phyloP scores from a whole-genome alignment of 108 stramenopile species.

The Nannochloropsis gaditana region DNA sequence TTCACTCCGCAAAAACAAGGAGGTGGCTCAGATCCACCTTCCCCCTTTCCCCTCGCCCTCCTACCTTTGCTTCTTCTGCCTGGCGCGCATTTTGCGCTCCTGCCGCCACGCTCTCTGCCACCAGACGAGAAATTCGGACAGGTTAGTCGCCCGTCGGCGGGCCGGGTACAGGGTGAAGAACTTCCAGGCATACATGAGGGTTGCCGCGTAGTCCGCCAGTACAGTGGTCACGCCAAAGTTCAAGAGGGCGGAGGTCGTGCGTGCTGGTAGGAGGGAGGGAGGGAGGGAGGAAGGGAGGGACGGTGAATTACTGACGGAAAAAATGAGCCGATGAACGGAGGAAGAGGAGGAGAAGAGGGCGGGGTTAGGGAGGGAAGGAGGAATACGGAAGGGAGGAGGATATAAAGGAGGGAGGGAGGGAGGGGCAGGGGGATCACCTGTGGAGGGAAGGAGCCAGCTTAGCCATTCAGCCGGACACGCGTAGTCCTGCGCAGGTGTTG shows the following conservation, averaged over 20 bases:
- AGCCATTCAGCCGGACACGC: neutral
- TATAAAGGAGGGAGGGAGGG: neutral
- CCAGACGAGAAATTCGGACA: neutral
- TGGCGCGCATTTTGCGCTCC: neutral
- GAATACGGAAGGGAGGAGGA: too few species aligned
- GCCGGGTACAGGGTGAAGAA: neutral
- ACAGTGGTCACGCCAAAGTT: neutral
- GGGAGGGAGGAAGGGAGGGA: neutral
- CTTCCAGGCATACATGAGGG: neutral
- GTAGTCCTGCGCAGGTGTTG: neutral
- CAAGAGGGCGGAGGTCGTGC: neutral
- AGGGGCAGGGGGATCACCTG: neutral
- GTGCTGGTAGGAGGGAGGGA: neutral
- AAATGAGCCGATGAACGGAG: neutral
- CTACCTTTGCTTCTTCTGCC: constrained; percentile 7
- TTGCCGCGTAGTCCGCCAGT: neutral
- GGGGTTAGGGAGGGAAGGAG: too few species aligned
- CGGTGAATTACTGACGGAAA: too few species aligned
- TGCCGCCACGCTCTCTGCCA: neutral
- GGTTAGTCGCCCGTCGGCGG: neutral
- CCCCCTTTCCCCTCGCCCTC: neutral
- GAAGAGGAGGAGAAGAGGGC: too few species aligned
- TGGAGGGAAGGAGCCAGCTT: neutral
- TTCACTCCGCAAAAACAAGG: neutral
- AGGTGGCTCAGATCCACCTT: neutral